Evolutionary conservation across 306 rosid species (phyloP), one percentile per base, ranked within the genome.

Genomic region (Quercus parvula): DNA sequence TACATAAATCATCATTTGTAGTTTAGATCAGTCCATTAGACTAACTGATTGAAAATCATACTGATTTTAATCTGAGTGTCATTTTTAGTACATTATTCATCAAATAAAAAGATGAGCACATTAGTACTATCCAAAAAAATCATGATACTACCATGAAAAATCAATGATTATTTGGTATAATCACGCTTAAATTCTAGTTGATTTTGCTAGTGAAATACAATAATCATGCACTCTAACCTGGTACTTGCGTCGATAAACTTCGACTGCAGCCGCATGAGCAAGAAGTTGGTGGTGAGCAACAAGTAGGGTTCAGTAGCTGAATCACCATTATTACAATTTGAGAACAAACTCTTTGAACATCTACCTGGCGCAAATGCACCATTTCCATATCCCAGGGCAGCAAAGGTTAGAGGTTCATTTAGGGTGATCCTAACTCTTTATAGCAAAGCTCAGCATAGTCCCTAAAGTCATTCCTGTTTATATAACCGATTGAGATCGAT

Each of bases 341-440:
- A 27, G 55, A 35, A 61, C 30, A 82, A 2, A 85, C 81, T 79
- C 74, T 81, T 80, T 13, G 90, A 85, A 78, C 92, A 91, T 63
- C 95, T 81, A 9, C 70, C 73, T 1, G 92, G 92, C 2, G 94
- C 86, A n/a, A 85, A 64, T n/a, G 66, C 71, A 14, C 94, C 96
- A 44, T 4, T 57, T 69, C 81, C 78, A 77, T 89, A 89, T 31
- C 90, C 92, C 3, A 0, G 6, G 1, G 75, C 56, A 31, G 76
- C 82, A 56, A 80, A 80, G 5, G 79, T 75, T 25, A 69, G 28
- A 18, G 96, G 96, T 79, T 91, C 96, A 30, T 89, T 89, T 38
- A 87, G 31, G 2, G 96, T 89, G 59, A 91, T 82, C 96, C 96
- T 62, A 91, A 91, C 61, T 85, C 86, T 84, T 78, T 79, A 27